phyloP scores from a whole-genome alignment of 2,329 filamentous ascomycete genomes.

The Aspergillus texensis region DNA sequence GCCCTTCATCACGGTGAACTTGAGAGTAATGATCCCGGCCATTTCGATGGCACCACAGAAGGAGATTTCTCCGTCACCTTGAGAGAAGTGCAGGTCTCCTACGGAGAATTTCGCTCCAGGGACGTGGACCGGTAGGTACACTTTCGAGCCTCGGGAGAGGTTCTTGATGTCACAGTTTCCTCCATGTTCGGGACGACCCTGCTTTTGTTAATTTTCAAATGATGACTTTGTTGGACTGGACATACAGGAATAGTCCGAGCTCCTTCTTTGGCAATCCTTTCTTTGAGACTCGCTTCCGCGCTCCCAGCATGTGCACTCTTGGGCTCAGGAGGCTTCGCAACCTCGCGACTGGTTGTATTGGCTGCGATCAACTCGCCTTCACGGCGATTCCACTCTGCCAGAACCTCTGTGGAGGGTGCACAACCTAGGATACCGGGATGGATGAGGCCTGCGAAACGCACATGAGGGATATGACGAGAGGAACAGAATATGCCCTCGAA shows the following conservation, averaged over 20 bases:
- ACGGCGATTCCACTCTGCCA: slow-evolving; percentile 80
- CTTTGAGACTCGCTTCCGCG: slow-evolving; percentile 60
- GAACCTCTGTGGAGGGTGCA: slow-evolving; percentile 76
- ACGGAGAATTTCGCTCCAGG: slow-evolving; percentile 86
- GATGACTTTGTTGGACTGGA: not conserved
- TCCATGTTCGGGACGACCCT: slow-evolving; percentile 78
- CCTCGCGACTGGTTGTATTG: slow-evolving; percentile 65
- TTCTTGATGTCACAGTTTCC: slow-evolving; percentile 95
- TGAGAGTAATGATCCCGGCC: slow-evolving; percentile 87
- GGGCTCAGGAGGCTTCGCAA: slow-evolving; percentile 76
- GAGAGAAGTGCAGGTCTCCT: slow-evolving; percentile 83
- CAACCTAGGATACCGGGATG: slow-evolving; percentile 91
- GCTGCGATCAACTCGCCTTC: slow-evolving; percentile 78
- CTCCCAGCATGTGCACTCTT: slow-evolving; percentile 73
- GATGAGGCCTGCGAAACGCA: slow-evolving; percentile 85
- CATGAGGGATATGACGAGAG: slow-evolving; percentile 81
- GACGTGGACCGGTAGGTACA: slow-evolving; percentile 87
- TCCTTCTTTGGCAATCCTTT: slow-evolving; percentile 73
- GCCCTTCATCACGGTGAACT: slow-evolving; percentile 83
- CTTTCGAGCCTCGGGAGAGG: slow-evolving; percentile 74
- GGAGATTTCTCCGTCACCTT: slow-evolving; percentile 88
- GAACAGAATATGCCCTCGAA: slow-evolving; percentile 80
- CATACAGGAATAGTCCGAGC: slow-evolving; percentile 76
- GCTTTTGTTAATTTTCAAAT: not conserved
- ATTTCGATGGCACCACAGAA: slow-evolving; percentile 93